Evolutionary conservation across 495 filamentous ascomycete genomes (phyloP).

Genomic region (Friedmanniomyces simplex): DNA sequence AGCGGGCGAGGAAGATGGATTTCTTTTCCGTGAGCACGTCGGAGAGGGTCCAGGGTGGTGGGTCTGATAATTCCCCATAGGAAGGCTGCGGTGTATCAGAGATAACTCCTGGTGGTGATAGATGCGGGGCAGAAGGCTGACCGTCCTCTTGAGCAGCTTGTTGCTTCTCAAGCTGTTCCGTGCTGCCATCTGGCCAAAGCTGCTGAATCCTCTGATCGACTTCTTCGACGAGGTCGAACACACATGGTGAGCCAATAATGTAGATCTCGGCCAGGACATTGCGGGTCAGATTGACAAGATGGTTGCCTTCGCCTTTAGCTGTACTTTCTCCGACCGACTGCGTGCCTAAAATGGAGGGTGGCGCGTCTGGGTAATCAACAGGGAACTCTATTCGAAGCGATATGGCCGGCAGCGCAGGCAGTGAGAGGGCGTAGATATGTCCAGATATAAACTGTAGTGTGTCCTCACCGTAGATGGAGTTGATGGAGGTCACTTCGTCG

Average conservation of each 20-base stretch:
- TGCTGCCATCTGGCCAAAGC: conserved; percentile 20
- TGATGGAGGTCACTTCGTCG: conserved; percentile 83
- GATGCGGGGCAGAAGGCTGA: neutral
- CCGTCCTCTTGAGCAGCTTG: conserved; percentile 16
- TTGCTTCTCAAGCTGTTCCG: conserved; percentile 16
- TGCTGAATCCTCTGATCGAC: conserved; percentile 40
- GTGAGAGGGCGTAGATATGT: conserved; percentile 31
- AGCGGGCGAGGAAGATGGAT: conserved; percentile 77
- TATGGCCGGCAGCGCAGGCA: conserved; percentile 38
- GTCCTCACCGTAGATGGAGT: conserved; percentile 75
- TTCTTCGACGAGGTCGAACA: conserved; percentile 78
- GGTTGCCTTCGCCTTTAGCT: conserved; percentile 55
- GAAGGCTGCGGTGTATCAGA: neutral
- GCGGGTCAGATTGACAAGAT: conserved; percentile 54
- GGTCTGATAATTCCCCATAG: conserved; percentile 8
- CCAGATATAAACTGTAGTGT: conserved; percentile 42
- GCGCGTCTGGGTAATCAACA: conserved; percentile 56
- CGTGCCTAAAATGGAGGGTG: conserved; percentile 60
- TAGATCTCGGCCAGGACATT: conserved; percentile 56
- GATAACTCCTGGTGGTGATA: neutral
- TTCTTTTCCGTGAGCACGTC: conserved; percentile 67
- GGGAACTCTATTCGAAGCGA: conserved; percentile 48
- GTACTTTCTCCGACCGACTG: conserved; percentile 42
- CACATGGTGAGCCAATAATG: conserved; percentile 64
- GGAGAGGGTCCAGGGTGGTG: conserved; percentile 36